Evolutionary conservation across 257 asterid species (phyloP).

Genomic region (Ilex asprella): DNA sequence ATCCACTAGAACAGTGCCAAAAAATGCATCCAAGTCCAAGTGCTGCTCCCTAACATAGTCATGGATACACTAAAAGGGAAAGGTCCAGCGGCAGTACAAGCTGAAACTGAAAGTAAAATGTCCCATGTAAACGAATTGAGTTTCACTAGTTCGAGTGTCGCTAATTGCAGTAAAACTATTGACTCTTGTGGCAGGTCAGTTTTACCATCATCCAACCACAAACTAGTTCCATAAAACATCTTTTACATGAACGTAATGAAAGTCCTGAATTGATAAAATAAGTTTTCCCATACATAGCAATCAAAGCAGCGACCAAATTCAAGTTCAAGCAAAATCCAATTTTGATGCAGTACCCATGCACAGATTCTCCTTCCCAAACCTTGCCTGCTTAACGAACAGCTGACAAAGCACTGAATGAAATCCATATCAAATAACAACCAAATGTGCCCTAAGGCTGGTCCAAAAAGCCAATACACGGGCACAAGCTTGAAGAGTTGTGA

Average conservation of each 20-base stretch:
- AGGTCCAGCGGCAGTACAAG: conserved; percentile 43
- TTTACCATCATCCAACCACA: conserved; percentile 50
- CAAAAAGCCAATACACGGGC: conserved; percentile 24
- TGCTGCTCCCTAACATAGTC: conserved; percentile 24
- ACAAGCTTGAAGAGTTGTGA: conserved; percentile 47
- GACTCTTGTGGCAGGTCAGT: conserved; percentile 35
- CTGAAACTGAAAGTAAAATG: conserved; percentile 31
- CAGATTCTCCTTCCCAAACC: conserved; percentile 19
- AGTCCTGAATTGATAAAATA: conserved; percentile 26
- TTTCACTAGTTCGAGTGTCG: conserved; percentile 26
- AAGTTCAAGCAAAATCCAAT: conserved; percentile 36
- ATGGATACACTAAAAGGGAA: conserved; percentile 34
- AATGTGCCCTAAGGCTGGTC: conserved; percentile 37
- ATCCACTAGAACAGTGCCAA: conserved; percentile 50
- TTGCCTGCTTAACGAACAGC: conserved; percentile 23
- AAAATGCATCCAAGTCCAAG: conserved; percentile 37
- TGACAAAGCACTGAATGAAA: conserved; percentile 30
- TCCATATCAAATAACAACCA: conserved; percentile 40
- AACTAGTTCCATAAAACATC: conserved; percentile 70
- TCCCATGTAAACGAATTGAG: conserved; percentile 53
- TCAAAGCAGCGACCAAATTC: conserved; percentile 34
- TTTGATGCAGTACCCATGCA: conserved; percentile 47
- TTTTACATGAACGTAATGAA: conserved; percentile 36
- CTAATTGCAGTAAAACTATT: conserved; percentile 21
- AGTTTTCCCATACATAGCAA: conserved; percentile 51